These are phyloP conservation scores for Cucumis melo DNA, from an alignment of 306 rosid genomes.

Conservation along the genomic window DNA sequence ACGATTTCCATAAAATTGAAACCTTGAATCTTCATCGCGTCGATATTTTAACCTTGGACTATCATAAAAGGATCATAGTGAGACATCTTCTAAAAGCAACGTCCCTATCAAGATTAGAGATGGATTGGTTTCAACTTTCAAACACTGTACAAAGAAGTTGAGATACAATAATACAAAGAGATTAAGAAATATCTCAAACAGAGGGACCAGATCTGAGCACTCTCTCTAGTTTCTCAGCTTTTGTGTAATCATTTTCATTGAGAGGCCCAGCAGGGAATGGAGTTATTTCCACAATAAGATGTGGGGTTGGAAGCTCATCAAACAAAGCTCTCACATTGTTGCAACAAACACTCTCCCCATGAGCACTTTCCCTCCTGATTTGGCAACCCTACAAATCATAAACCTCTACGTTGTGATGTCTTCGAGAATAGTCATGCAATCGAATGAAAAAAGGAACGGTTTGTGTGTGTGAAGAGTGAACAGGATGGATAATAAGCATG, in stretches of 20 bases:
- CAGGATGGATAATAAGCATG: not conserved
- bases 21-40: no score
- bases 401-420: not conserved
- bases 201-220: constrained; percentile 83
- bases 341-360: constrained; percentile 97
- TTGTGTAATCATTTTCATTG: constrained; percentile 63
- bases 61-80: not conserved
- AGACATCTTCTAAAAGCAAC: not conserved
- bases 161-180: not conserved
- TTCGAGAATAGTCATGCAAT: not conserved
- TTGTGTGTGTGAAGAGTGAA: not conserved
- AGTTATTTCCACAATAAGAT: constrained; percentile 64
- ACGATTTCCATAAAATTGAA: no score
- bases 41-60: no score
- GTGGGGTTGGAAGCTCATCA: constrained; percentile 96
- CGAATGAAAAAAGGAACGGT: not conserved
- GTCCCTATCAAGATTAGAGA: not conserved
- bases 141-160: not conserved
- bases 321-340: constrained; percentile 93
- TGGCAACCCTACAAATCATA: constrained; percentile 65
- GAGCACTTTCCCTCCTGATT: constrained; percentile 89
- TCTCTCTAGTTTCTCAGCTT: constrained; percentile 84
- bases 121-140: not conserved
- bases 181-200: constrained; percentile 25
- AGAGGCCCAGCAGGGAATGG: constrained; percentile 84